Base-by-base conservation (phyloP, 805 yeast genomes). In the Kluyveromyces starmeri region DNA sequence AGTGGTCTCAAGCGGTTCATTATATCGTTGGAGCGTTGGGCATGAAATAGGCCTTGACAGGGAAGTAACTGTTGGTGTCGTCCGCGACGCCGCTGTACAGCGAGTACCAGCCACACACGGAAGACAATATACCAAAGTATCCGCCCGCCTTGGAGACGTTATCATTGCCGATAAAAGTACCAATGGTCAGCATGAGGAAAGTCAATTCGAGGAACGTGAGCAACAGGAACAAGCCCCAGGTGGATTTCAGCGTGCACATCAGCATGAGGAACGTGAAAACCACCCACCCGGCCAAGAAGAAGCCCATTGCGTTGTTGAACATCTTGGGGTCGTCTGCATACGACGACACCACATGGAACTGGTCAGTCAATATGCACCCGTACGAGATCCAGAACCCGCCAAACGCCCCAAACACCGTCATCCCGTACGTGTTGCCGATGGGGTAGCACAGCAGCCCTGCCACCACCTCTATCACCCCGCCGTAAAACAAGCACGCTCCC, bases 311-410 rank as follows among this genome's bases (percentile, higher is more conserved):
- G 43, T 74, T 70, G 27, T 53, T 53, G 15, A 67, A 52, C 47
- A 70, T 75, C 12, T 56, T 50, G 5, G 64, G 58, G 38, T 66
- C 66, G 4, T 59, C 67, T 22, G 59, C 59, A 42, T 76, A 72
- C 5, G 70, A 70, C 2, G 70, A 59, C 2, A 55, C 58, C 19
- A 75, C 70, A 17, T 75, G 76, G 51, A 76, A 77, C 50, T 71
- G 69, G 31, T 75, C 77, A 31, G 71, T 66, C 38, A 59, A 55
- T 21, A 80, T 70, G 20, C 81, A 81, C 40, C 78, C 86, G 65
- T 74, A 80, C 18, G 78, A 64, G 64, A 77, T 71, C 89, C 89
- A 80, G 55, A 80, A 80, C 3, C 84, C 88, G 39, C 83, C 89
- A 45, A 61, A 64, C 4, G 67, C 53, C 22, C 63, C 59, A 39